Evolutionary conservation across 257 asterid species (phyloP).

Genomic region (Cynanchum wilfordii): DNA sequence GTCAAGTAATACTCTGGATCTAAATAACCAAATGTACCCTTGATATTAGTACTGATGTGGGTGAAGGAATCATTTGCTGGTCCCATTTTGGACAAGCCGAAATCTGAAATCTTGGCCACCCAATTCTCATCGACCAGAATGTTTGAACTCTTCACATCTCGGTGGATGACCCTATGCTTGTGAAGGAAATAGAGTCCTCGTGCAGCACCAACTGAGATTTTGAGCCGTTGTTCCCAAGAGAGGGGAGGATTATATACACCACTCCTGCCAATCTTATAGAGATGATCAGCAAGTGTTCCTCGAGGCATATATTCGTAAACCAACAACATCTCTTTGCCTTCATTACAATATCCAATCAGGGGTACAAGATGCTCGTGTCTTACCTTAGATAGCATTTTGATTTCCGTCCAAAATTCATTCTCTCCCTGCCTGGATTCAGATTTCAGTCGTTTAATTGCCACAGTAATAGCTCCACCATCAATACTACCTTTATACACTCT

Average conservation of each 20-base stretch:
- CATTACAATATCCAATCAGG: slow-evolving; percentile 61
- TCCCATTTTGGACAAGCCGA: slow-evolving; percentile 70
- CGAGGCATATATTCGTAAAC: slow-evolving; percentile 51
- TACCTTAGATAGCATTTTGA: slow-evolving; percentile 52
- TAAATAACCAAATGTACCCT: slow-evolving; percentile 60
- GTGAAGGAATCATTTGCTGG: slow-evolving; percentile 48
- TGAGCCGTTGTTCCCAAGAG: slow-evolving; percentile 58
- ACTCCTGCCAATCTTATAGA: slow-evolving; percentile 35
- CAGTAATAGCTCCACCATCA: slow-evolving; percentile 38
- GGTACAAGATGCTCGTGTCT: slow-evolving; percentile 58
- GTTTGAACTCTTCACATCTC: slow-evolving; percentile 74
- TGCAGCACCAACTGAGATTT: slow-evolving; percentile 63
- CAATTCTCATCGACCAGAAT: slow-evolving; percentile 60
- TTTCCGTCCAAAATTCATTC: slow-evolving; percentile 53
- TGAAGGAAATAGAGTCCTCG: slow-evolving; percentile 66
- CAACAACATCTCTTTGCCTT: slow-evolving; percentile 48
- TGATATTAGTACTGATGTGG: slow-evolving; percentile 48
- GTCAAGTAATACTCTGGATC: slow-evolving; percentile 66
- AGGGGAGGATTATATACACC: slow-evolving; percentile 34
- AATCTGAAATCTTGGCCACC: slow-evolving; percentile 70
- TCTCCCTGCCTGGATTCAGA: slow-evolving; percentile 53
- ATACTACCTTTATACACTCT: slow-evolving; percentile 55
- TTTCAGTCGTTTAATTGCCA: slow-evolving; percentile 53
- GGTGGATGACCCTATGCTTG: slow-evolving; percentile 54
- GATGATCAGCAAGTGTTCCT: slow-evolving; percentile 57